Conservation (phyloP, 176 grass and related monocot genomes). For the Pharus latifolius region DNA sequence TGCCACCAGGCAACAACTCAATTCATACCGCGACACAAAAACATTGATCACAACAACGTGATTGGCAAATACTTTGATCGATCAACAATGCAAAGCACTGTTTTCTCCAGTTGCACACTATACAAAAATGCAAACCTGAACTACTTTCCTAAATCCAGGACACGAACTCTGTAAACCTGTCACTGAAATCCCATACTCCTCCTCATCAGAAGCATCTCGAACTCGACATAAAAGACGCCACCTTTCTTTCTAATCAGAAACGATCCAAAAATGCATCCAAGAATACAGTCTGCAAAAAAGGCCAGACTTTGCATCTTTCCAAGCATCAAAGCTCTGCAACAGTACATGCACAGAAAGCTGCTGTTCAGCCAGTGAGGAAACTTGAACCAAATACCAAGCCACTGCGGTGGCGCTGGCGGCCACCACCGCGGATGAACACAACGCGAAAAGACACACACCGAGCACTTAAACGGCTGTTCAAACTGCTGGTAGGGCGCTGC, state of each 20-base stretch:
- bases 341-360: background rate
- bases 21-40: background rate
- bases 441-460: background rate
- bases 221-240: background rate
- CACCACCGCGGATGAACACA: background rate
- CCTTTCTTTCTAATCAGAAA: constrained; percentile 3
- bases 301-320: constrained; percentile 14
- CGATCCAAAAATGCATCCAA: background rate
- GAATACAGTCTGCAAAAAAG: constrained; percentile 3
- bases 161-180: background rate
- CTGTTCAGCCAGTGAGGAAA: constrained; percentile 2
- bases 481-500: background rate
- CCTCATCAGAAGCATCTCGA: background rate
- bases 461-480: background rate
- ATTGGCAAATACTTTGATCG: background rate
- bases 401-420: background rate
- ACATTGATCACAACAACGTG: background rate
- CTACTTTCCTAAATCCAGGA: background rate
- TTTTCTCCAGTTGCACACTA: background rate
- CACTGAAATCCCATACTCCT: background rate
- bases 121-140: background rate
- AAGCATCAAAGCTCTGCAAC: constrained; percentile 11
- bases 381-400: background rate
- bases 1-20: background rate
- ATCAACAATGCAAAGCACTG: background rate